Base-by-base conservation (phyloP, 148 eudicot species). In the Selenicereus undatus region DNA sequence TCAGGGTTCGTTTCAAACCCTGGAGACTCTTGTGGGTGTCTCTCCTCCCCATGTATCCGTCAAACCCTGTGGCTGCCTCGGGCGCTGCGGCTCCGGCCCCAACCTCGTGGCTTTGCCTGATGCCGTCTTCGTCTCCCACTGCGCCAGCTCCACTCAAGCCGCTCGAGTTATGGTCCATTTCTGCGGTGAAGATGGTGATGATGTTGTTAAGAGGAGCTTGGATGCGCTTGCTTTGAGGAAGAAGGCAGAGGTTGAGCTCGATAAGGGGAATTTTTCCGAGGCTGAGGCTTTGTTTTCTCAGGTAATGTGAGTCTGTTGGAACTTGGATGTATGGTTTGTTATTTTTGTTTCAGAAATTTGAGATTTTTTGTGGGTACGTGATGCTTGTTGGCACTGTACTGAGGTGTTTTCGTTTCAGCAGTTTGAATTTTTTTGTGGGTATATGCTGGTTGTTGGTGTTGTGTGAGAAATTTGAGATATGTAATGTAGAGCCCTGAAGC, bases 181-280 rank as follows among this genome's bases (percentile, higher is more conserved):
- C 30, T 73, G 76, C 9, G 76, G 76, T 43, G 88, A 80, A 0
- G 77, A 32, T 83, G 77, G 8, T 27, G 36, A 13, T 85, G 83
- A 69, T 42, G 75, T 51, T 77, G 85, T 60, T 39, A 73, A 50
- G 27, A 87, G 82, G 86, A 89, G 93, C 69, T 83, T 95, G 90
- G 85, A 89, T 13, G 93, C 93, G 3, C 89, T 95, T 56, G 97
- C 94, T 17, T 83, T 95, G 87, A 87, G 92, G 86, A 91, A 93
- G 81, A 90, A 89, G 76, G 97, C 92, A 6, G 93, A 91, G 62
- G 79, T 80, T 42, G 91, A 91, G 84, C 58, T 86, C 66, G 76
- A 68, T 2, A 75, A 68, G 6, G 89, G 84, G 14, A 76, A 85
- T 79, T 89, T 80, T 32, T 72, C 75, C 18, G 76, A 60, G 39